These are phyloP conservation scores for Cyclotella atomus DNA, from an alignment of 108 stramenopile genomes.

Conservation along the genomic window DNA sequence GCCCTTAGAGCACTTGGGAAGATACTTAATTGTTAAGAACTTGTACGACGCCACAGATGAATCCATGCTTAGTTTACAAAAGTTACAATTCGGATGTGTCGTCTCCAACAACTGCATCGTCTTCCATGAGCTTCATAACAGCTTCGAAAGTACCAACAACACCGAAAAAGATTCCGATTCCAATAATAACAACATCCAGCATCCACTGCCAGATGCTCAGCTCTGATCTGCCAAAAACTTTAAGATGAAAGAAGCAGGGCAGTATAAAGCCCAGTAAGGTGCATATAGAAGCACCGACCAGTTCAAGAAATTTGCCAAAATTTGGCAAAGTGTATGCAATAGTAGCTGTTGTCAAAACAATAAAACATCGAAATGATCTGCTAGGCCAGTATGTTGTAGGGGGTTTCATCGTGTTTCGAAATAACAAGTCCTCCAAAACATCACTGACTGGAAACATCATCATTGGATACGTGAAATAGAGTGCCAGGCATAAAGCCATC, in stretches of 20 bases:
- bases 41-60: neutral
- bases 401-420: slow-evolving; percentile 29
- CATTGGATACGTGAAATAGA: slow-evolving; percentile 83
- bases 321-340: slow-evolving; percentile 70
- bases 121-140: slow-evolving; percentile 41
- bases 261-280: slow-evolving; percentile 76
- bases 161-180: slow-evolving; percentile 65
- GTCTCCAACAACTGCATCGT: slow-evolving; percentile 3
- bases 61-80: too few relatives aligned
- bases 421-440: slow-evolving; percentile 49
- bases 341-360: slow-evolving; percentile 59
- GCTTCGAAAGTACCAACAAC: slow-evolving; percentile 67
- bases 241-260: slow-evolving; percentile 69
- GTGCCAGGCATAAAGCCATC: slow-evolving; percentile 65
- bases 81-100: neutral
- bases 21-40: neutral
- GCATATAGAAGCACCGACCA: slow-evolving; percentile 80
- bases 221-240: slow-evolving; percentile 57
- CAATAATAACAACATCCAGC: slow-evolving; percentile 55
- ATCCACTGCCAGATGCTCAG: slow-evolving; percentile 43
- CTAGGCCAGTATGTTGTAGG: slow-evolving; percentile 21
- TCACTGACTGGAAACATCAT: slow-evolving; percentile 84
- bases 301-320: slow-evolving; percentile 74
- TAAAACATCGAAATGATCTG: slow-evolving; percentile 31
- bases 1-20: slow-evolving; percentile 7